These are phyloP conservation scores for Aspergillus udagawae DNA, from an alignment of 2,329 filamentous ascomycete genomes.

Conservation along the genomic window DNA sequence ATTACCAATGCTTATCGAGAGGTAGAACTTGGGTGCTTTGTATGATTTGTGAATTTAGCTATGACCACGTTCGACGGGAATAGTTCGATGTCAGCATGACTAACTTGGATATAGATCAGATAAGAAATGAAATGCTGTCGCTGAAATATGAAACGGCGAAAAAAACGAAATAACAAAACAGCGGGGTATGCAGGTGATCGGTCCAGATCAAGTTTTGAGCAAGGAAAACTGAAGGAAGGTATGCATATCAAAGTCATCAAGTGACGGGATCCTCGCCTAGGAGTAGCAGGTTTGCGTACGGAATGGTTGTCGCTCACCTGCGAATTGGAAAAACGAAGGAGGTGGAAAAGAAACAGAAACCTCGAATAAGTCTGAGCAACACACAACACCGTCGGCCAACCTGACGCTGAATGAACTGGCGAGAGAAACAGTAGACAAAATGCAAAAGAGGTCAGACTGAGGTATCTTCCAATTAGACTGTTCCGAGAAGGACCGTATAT, in stretches of 20 bases:
- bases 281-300: not conserved
- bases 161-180: not conserved
- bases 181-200: not conserved
- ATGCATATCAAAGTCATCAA: conserved; percentile 60
- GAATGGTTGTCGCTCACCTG: not conserved
- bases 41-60: not conserved
- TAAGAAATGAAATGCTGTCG: not conserved
- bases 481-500: not conserved
- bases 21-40: too few species aligned
- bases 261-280: not conserved
- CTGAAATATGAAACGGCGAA: not conserved
- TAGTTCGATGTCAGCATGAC: not conserved
- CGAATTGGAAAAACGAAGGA: not conserved
- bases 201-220: conserved; percentile 63
- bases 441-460: not conserved
- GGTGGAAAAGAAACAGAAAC: not conserved
- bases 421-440: not conserved
- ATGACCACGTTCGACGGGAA: not conserved
- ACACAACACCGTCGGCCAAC: conserved; percentile 5
- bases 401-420: conserved; percentile 16
- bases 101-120: not conserved
- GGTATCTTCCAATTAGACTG: not conserved
- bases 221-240: conserved; percentile 78
- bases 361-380: not conserved
- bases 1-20: not conserved